Evolutionary conservation across 768 basidiomycete genomes (phyloP).

Genomic region (Suillus cothurnatus): DNA sequence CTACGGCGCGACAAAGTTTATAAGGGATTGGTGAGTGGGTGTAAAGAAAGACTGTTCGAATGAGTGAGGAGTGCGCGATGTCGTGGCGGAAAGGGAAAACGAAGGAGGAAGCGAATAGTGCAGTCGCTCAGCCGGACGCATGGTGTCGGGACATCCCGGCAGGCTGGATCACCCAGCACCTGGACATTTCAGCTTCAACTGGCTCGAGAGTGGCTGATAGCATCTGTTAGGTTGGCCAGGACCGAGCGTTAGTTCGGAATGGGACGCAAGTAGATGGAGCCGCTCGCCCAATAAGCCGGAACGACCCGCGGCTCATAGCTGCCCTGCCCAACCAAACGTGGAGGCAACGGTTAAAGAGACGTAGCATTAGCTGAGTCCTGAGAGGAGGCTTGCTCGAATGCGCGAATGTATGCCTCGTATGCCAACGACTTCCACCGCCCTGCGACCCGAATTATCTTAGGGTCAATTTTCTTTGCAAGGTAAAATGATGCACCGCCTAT

Average conservation of each 20-base stretch:
- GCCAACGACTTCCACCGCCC: not conserved
- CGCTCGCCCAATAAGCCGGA: not conserved
- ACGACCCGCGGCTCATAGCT: not conserved
- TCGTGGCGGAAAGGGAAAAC: too few species aligned
- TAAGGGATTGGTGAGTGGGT: not conserved
- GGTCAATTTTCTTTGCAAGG: not conserved
- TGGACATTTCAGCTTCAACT: not conserved
- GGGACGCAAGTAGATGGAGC: too few species aligned
- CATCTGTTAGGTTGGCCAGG: too few species aligned
- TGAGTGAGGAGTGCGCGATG: too few species aligned
- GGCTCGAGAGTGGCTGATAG: not conserved
- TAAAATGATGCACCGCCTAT: conserved; percentile 38
- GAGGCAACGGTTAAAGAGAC: conserved; percentile 16
- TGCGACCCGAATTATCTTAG: not conserved
- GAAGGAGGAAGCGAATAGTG: too few species aligned
- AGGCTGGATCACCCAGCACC: too few species aligned
- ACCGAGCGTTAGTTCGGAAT: too few species aligned
- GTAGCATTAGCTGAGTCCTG: not conserved
- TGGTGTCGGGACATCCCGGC: too few species aligned
- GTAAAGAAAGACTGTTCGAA: not conserved
- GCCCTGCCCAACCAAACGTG: not conserved
- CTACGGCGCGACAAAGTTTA: not conserved
- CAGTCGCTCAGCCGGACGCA: too few species aligned
- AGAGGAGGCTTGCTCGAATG: not conserved
- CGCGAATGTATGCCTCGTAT: not conserved